phyloP scores from a whole-genome alignment of 2,329 filamentous ascomycete genomes.

The Cucurbitaria berberidis region DNA sequence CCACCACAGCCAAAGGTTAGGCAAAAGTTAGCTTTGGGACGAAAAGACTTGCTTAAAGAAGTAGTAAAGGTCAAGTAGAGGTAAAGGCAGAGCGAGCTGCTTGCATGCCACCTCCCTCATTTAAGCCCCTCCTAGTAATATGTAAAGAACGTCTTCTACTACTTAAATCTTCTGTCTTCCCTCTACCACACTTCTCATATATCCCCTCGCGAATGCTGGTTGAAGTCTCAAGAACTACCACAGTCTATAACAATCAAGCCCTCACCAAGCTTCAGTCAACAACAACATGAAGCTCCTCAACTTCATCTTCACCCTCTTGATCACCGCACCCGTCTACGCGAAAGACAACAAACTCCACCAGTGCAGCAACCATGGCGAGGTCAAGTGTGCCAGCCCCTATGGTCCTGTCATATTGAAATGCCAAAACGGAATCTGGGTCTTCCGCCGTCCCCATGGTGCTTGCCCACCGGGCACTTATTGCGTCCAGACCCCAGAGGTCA shows the following conservation, averaged over 20 bases:
- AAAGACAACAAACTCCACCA: slow-evolving; percentile 15
- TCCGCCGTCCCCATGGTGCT: no score
- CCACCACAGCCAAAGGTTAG: no score
- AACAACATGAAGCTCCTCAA: not conserved
- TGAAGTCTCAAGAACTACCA: slow-evolving; percentile 10
- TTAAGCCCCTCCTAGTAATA: no score
- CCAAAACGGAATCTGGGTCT: no score
- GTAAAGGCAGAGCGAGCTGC: no score
- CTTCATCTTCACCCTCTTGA: not conserved
- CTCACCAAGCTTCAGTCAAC: slow-evolving; percentile 43
- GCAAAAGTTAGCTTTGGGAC: no score
- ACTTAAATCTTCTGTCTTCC: not conserved
- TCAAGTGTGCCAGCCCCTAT: not conserved
- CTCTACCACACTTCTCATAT: not conserved
- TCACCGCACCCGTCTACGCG: slow-evolving; percentile 10
- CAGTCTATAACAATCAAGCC: slow-evolving; percentile 61
- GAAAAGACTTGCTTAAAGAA: no score
- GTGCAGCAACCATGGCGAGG: slow-evolving; percentile 6
- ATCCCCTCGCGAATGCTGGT: not conserved
- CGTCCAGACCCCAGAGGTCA: not conserved
- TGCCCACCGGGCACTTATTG: not conserved
- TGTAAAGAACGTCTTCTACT: not conserved
- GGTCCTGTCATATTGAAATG: no score
- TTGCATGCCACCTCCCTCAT: no score
- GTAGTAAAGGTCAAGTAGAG: no score